Evolutionary conservation across 495 filamentous ascomycete species (phyloP).

Genomic region (Neurospora sp.): DNA sequence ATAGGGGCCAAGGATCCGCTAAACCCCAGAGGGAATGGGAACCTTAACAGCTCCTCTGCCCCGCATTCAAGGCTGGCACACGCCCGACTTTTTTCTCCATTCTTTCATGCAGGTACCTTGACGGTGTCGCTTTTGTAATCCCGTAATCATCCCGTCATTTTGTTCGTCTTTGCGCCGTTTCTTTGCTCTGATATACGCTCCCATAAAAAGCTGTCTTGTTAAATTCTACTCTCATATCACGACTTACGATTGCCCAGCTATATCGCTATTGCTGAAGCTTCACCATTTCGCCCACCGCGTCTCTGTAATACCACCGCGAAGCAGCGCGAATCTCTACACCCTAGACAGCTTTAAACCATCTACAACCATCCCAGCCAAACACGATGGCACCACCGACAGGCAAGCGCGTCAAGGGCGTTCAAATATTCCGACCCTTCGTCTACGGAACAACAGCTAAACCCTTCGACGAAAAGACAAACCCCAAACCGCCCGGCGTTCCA

Average conservation of each 20-base stretch:
- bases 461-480: slow-evolving; percentile 52
- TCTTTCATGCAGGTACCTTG: not conserved
- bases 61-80: slow-evolving; percentile 16
- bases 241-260: not conserved
- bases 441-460: slow-evolving; percentile 69
- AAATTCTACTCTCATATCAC: not conserved
- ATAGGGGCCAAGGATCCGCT: not conserved
- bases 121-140: not conserved
- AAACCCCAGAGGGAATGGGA: not conserved
- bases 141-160: not conserved
- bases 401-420: slow-evolving; percentile 56
- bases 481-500: slow-evolving; percentile 54
- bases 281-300: not conserved
- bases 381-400: slow-evolving; percentile 44
- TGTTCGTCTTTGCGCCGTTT: not conserved
- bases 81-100: not conserved
- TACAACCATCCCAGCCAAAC: not conserved
- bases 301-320: not conserved
- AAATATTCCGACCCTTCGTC: slow-evolving; percentile 69
- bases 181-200: not conserved
- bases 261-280: not conserved
- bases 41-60: slow-evolving; percentile 1
- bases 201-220: not conserved
- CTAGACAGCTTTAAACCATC: not conserved
- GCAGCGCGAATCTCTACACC: not conserved